A percentile compares a stretch with the other conserved stretches of the same genome.
phyloP scores from a whole-genome alignment of 495 filamentous ascomycete genomes.

The Penicillium lagena region DNA sequence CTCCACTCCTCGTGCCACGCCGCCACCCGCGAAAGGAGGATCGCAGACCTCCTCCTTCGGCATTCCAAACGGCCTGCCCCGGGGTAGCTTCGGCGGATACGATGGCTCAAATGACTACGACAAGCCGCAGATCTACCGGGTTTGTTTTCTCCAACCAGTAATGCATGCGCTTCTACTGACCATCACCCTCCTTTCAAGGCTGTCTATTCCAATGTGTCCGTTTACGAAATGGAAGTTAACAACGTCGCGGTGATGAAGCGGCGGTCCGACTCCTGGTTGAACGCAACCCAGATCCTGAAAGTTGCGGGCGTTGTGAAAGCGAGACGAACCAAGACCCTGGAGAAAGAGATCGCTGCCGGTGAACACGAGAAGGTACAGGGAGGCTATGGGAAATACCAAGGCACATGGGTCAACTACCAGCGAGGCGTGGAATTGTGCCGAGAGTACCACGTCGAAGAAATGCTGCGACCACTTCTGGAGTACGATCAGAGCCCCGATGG shows the following conservation, averaged over 20 bases:
- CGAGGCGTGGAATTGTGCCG: constrained; percentile 87
- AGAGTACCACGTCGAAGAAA: constrained; percentile 88
- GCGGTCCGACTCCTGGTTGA: constrained; percentile 85
- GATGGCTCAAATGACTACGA: constrained; percentile 46
- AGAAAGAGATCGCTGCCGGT: constrained; percentile 93
- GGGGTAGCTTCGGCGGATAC: constrained; percentile 36
- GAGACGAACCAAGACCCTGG: constrained; percentile 91
- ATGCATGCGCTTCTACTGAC: constrained; percentile 13
- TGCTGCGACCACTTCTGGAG: constrained; percentile 75
- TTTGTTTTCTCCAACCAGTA: constrained; percentile 26
- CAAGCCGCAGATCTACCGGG: constrained; percentile 72
- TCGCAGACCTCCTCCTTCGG: constrained; percentile 42
- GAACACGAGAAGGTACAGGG: constrained; percentile 98
- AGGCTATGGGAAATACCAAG: constrained; percentile 97
- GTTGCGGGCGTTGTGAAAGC: constrained; percentile 96
- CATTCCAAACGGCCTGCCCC: constrained; percentile 31
- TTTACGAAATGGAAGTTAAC: constrained; percentile 98
- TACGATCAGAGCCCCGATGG: constrained; percentile 84
- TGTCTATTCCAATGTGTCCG: constrained; percentile 86
- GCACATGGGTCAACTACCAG: constrained; percentile 93
- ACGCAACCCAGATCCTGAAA: constrained; percentile 92
- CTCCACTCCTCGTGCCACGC: constrained; percentile 47
- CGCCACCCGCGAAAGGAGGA: constrained; percentile 39
- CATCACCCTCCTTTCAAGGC: constrained; percentile 48
- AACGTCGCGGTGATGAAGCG: constrained; percentile 88